Evolutionary conservation across 2,329 filamentous ascomycete genomes (phyloP), one percentile per base, ranked within the genome.

Genomic region (Fusarium pilosicola): DNA sequence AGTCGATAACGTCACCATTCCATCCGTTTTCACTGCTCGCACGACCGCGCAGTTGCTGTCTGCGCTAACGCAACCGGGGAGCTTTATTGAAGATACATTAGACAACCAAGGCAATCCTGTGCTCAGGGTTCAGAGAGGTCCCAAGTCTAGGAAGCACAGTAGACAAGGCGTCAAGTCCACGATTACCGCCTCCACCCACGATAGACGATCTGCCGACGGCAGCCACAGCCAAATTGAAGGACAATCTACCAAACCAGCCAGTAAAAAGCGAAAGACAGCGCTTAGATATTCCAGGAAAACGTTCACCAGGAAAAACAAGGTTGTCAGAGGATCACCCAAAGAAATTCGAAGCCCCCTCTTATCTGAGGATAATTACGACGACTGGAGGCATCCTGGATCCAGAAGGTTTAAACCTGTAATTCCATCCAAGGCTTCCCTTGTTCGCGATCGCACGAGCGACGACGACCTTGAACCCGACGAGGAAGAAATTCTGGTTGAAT

Each of bases 21-120:
- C 96, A 3, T 94, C 96, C 1, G 88, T 98, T 15, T 99, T 99
- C 82, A 98, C 96, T 1, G 97, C 96, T 1, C 91, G 96, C 76
- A 98, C 95, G 2, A 98, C 96, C 0, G 96, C 96, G 3, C 96
- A 98, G 81, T 87, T 99, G 20, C 87, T 99, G 22, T 97, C 95
- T 3, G 95, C 95, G 13, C 87, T 98, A 69, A 92, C 96, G 65
- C 94, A 95, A 58, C 88, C 90, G 3, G 91, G 92, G 52, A 89
- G 87, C 74, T 89, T 89, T 61, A 86, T 90, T 52, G 88, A 91
- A 71, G 87, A 91, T 66, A 85, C 87, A 13, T 83, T 90, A 24
- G 85, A 90, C 64, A 89, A 90, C 65, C 88, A 91, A 74, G 88
- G 88, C 3, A 89, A 90, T 65, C 84, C 88, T 7, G 82, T 84